A percentile compares a stretch with the other conserved stretches of the same genome.
Evolutionary conservation across 1,284 basidiomycete genomes (phyloP).

Genomic region (Leccinum huronense): DNA sequence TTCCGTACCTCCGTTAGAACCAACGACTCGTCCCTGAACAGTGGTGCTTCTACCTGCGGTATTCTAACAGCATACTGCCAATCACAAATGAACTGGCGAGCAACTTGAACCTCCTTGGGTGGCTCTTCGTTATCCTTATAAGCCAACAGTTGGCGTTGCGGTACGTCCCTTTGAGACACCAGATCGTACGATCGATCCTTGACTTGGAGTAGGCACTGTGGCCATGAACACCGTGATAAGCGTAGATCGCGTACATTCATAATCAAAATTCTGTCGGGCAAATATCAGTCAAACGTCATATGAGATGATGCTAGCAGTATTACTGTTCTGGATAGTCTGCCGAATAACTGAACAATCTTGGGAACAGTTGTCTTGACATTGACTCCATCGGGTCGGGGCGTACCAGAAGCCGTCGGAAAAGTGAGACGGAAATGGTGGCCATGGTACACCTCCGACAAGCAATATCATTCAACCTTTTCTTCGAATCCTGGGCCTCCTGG

Average conservation of each 20-base stretch:
- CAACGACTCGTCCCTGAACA: not conserved
- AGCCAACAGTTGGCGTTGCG: not conserved
- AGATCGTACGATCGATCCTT: not conserved
- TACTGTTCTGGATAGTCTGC: not conserved
- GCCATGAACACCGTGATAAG: not conserved
- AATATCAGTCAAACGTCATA: not conserved
- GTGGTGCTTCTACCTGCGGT: not conserved
- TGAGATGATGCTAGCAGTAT: not conserved
- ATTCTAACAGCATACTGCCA: not conserved
- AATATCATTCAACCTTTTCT: not conserved
- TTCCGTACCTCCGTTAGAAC: not conserved
- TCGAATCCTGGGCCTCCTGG: not conserved
- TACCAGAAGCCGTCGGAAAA: not conserved
- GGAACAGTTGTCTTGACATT: not conserved
- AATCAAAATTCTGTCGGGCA: not conserved
- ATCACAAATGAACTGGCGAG: not conserved
- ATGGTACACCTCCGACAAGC: not conserved
- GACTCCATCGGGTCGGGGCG: not conserved
- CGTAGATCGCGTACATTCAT: not conserved
- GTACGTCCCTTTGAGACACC: not conserved
- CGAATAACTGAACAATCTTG: not conserved
- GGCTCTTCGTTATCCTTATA: not conserved
- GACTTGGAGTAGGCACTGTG: not conserved
- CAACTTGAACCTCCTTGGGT: not conserved
- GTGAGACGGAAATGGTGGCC: not conserved